phyloP scores from a whole-genome alignment of 1,284 basidiomycete species.

The Naganishia sp. region DNA sequence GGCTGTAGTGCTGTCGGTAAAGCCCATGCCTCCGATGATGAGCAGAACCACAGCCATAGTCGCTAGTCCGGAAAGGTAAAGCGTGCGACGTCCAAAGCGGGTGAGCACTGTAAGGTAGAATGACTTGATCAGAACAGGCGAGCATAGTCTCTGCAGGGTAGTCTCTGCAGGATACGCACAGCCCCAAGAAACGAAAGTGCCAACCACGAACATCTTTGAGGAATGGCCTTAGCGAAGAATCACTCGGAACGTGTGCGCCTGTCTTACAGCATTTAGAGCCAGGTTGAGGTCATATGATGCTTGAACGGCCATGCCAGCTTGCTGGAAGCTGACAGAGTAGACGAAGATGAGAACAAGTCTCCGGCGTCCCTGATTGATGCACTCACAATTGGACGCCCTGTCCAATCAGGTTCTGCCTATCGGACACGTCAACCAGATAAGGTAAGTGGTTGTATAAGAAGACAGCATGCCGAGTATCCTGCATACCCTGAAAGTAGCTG shows the following conservation, averaged over 20 bases:
- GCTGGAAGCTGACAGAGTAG: slow-evolving; percentile 36
- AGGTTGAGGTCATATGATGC: slow-evolving; percentile 48
- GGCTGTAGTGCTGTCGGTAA: slow-evolving; percentile 38
- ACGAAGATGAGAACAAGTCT: background rate
- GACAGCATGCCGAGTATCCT: too few relatives aligned
- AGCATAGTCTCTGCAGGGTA: background rate
- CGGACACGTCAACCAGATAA: too few relatives aligned
- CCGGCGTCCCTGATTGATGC: background rate
- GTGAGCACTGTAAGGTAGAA: slow-evolving; percentile 38
- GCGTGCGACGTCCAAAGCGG: slow-evolving; percentile 52
- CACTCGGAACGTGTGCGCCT: background rate
- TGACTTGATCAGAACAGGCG: background rate
- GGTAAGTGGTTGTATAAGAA: too few relatives aligned
- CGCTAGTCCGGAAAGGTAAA: slow-evolving; percentile 55
- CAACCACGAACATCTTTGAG: slow-evolving; percentile 39
- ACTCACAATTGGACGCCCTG: slow-evolving; percentile 26
- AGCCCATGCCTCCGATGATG: slow-evolving; percentile 54
- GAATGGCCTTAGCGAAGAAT: background rate
- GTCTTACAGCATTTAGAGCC: slow-evolving; percentile 41
- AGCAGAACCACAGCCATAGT: slow-evolving; percentile 52
- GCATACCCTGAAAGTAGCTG: slow-evolving; percentile 30
- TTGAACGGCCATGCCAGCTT: slow-evolving; percentile 46
- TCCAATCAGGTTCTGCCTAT: slow-evolving; percentile 29
- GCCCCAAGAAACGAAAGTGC: slow-evolving; percentile 49
- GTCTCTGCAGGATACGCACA: slow-evolving; percentile 7